Evolutionary conservation across 441 rosid species (phyloP).

Genomic region (Populus hybrid): DNA sequence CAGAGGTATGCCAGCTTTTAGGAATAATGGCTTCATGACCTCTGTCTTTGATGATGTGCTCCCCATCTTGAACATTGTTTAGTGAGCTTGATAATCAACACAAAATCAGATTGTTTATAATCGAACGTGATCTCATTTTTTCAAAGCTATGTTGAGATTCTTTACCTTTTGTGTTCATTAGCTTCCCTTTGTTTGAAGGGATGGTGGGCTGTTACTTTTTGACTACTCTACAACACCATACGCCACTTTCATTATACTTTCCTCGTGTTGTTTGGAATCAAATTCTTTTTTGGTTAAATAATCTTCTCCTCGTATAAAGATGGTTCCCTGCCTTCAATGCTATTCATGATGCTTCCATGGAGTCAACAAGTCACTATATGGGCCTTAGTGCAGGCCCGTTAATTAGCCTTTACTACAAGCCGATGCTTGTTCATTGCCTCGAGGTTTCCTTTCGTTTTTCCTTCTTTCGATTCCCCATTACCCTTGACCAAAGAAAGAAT

Average conservation of each 20-base stretch:
- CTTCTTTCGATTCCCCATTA: background rate
- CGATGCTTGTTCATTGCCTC: background rate
- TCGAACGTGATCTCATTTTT: background rate
- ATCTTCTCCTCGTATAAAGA: background rate
- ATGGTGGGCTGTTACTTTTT: conserved; percentile 34
- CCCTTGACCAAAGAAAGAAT: background rate
- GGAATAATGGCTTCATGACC: conserved; percentile 48
- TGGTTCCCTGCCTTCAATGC: background rate
- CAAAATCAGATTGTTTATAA: conserved; percentile 2
- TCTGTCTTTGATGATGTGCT: conserved; percentile 37
- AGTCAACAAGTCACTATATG: background rate
- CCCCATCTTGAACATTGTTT: conserved; percentile 19
- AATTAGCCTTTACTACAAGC: background rate
- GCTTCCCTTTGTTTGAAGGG: conserved; percentile 35
- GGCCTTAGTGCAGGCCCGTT: background rate
- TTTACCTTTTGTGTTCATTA: conserved; percentile 31
- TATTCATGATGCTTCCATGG: background rate
- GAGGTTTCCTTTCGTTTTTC: background rate
- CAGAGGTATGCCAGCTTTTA: conserved; percentile 62
- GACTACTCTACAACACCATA: conserved; percentile 26
- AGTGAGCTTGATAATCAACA: background rate
- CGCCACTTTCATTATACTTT: conserved; percentile 17
- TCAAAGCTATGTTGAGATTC: conserved; percentile 34
- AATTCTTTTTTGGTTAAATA: conserved; percentile 20
- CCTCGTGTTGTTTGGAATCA: conserved; percentile 29